Evolutionary conservation across 768 basidiomycete genomes (phyloP).

Genomic region (Boletus bicolor): DNA sequence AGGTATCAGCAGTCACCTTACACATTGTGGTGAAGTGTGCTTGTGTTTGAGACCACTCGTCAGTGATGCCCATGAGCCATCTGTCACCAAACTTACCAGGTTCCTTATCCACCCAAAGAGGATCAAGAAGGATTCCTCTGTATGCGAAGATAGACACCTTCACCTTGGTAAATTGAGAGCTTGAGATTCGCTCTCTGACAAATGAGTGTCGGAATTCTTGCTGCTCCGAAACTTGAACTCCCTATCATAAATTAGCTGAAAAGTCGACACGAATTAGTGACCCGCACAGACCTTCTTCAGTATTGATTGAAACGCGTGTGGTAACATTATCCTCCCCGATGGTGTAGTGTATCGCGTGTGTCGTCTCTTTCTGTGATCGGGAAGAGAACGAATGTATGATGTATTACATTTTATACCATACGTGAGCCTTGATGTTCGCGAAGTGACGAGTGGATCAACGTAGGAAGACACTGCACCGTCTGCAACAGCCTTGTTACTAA

Average conservation of each 20-base stretch:
- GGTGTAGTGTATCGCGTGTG: slow-evolving; percentile 15
- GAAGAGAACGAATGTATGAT: slow-evolving; percentile 24
- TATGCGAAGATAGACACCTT: slow-evolving; percentile 12
- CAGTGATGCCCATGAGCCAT: not conserved
- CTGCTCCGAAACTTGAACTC: slow-evolving; percentile 18
- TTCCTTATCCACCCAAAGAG: slow-evolving; percentile 14
- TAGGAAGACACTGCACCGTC: slow-evolving; percentile 42
- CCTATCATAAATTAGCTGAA: not conserved
- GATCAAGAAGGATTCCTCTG: slow-evolving; percentile 21
- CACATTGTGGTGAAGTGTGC: slow-evolving; percentile 13
- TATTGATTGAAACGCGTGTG: slow-evolving; percentile 36
- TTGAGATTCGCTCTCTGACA: not conserved
- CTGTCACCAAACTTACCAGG: not conserved
- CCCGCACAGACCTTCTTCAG: slow-evolving; percentile 26
- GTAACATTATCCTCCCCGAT: slow-evolving; percentile 31
- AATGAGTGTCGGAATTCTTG: slow-evolving; percentile 20
- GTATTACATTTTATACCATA: slow-evolving; percentile 34
- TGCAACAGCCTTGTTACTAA: slow-evolving; percentile 37
- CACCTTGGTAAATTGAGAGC: not conserved
- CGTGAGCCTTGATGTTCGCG: slow-evolving; percentile 41
- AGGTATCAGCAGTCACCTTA: slow-evolving; percentile 9
- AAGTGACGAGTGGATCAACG: slow-evolving; percentile 44
- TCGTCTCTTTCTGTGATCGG: slow-evolving; percentile 38
- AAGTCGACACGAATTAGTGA: too few species aligned
- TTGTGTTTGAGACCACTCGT: not conserved